These are phyloP conservation scores for Ogataea kodamae DNA, from an alignment of 805 yeast genomes.

Conservation along the genomic window DNA sequence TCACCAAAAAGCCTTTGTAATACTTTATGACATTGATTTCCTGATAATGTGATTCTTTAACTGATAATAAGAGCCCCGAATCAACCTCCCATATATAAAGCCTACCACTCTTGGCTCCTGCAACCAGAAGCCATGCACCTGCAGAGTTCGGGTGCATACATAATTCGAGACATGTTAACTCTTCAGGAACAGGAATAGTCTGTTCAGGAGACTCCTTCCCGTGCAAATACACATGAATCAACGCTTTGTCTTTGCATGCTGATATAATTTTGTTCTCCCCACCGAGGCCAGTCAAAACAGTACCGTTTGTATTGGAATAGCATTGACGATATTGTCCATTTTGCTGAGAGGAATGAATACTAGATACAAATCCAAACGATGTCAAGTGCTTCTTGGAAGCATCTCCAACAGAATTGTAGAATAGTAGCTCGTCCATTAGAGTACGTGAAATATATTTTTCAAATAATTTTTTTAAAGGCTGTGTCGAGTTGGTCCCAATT, in stretches of 20 bases:
- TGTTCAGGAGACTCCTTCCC: conserved; percentile 74
- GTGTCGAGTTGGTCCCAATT: conserved; percentile 2
- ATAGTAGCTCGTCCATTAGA: conserved; percentile 49
- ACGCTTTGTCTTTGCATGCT: conserved; percentile 67
- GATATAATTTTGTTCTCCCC: conserved; percentile 55
- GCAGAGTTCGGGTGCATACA: conserved; percentile 33
- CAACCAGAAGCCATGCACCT: conserved; percentile 56
- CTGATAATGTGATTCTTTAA: conserved; percentile 83
- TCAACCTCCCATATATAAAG: conserved; percentile 80
- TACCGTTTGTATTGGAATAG: conserved; percentile 43
- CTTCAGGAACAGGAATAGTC: conserved; percentile 81
- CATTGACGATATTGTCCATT: conserved; percentile 51
- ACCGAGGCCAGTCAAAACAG: conserved; percentile 43
- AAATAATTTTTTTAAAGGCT: conserved; percentile 9
- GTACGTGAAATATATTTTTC: background rate
- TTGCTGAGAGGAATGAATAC: conserved; percentile 46
- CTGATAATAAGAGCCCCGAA: conserved; percentile 71
- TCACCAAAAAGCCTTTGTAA: conserved; percentile 61
- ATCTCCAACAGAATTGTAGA: conserved; percentile 45
- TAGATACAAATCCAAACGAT: conserved; percentile 36
- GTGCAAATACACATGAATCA: conserved; percentile 67
- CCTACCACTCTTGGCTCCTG: conserved; percentile 72
- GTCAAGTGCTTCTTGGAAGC: conserved; percentile 36
- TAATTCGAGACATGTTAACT: conserved; percentile 53
- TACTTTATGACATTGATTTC: conserved; percentile 57